Percentiles rank a stretch among this genome's conserved stretches.
Evolutionary conservation across 768 basidiomycete genomes (phyloP).

Genomic region (Candolleomyces efflorescens): DNA sequence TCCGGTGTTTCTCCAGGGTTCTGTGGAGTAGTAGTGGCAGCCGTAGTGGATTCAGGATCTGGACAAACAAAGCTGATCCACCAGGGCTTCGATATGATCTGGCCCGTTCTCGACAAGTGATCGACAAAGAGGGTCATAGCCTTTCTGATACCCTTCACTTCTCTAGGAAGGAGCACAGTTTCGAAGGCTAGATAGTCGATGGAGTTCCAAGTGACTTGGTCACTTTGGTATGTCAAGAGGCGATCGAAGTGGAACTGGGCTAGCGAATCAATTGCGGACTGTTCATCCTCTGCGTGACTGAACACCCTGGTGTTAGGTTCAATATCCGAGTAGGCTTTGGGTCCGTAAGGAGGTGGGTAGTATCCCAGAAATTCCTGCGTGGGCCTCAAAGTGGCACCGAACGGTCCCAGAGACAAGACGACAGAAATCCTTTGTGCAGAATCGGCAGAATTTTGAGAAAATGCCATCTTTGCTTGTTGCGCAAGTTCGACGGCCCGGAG

Average conservation of each 20-base stretch:
- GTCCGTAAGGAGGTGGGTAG: slow-evolving; percentile 76
- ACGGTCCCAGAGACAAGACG: slow-evolving; percentile 66
- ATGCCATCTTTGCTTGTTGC: slow-evolving; percentile 31
- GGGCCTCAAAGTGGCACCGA: slow-evolving; percentile 60
- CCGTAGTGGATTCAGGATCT: slow-evolving; percentile 21
- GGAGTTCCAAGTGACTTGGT: slow-evolving; percentile 45
- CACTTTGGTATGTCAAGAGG: slow-evolving; percentile 47
- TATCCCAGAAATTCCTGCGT: slow-evolving; percentile 72
- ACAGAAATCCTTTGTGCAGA: slow-evolving; percentile 18
- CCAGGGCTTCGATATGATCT: slow-evolving; percentile 53
- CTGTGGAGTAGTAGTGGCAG: slow-evolving; percentile 24
- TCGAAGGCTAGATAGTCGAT: slow-evolving; percentile 74
- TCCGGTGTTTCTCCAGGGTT: slow-evolving; percentile 22
- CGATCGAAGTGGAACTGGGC: slow-evolving; percentile 61
- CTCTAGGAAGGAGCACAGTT: slow-evolving; percentile 65
- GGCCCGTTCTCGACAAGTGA: slow-evolving; percentile 9
- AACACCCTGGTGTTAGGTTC: slow-evolving; percentile 42
- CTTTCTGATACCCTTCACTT: slow-evolving; percentile 58
- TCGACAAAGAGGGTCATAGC: slow-evolving; percentile 45
- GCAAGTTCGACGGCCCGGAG: slow-evolving; percentile 50
- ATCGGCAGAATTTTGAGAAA: background rate
- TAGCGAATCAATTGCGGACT: slow-evolving; percentile 47
- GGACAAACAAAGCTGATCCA: slow-evolving; percentile 72
- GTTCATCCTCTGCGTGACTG: slow-evolving; percentile 24
- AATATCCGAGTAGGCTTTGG: slow-evolving; percentile 34